These are phyloP conservation scores for Carpinus fangiana DNA, from an alignment of 306 rosid species.

Conservation along the genomic window DNA sequence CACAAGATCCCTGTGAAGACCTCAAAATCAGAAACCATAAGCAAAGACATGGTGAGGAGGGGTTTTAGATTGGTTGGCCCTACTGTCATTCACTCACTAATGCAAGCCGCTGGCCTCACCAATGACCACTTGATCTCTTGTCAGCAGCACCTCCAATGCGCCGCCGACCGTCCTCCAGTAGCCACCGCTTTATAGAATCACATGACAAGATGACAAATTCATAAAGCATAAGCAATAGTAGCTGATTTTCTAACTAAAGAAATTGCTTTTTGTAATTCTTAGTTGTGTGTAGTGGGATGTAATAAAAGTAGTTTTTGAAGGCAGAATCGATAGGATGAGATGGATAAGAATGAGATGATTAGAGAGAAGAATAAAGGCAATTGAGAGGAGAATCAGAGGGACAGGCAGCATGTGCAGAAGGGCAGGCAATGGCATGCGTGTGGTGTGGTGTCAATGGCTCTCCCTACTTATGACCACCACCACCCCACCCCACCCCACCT, in stretches of 20 bases:
- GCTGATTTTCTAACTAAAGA: not conserved
- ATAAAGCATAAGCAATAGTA: not conserved
- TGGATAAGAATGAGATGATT: constrained; percentile 3
- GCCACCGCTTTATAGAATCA: constrained; percentile 33
- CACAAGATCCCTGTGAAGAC: constrained; percentile 94
- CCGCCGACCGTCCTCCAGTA: constrained; percentile 27
- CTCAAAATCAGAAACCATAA: constrained; percentile 93
- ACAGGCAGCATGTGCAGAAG: constrained; percentile 72
- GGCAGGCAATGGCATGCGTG: constrained; percentile 83
- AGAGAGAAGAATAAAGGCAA: constrained; percentile 28
- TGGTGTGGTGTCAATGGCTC: constrained; percentile 46
- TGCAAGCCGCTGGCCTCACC: constrained; percentile 94
- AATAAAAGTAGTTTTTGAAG: constrained; percentile 33
- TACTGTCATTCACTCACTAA: constrained; percentile 84
- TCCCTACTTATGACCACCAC: constrained; percentile 28
- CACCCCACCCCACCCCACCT: constrained; percentile 4
- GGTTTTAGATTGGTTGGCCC: constrained; percentile 94
- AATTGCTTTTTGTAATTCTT: not conserved
- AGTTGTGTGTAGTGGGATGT: constrained; percentile 35
- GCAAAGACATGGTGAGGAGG: constrained; percentile 90
- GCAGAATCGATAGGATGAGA: constrained; percentile 24
- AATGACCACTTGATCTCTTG: constrained; percentile 89
- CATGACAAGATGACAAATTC: constrained; percentile 20
- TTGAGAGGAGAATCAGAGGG: constrained; percentile 38
- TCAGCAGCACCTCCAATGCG: constrained; percentile 83